Base-by-base conservation (phyloP, 129 eudicot species). In the Saposhnikovia divaricata region DNA sequence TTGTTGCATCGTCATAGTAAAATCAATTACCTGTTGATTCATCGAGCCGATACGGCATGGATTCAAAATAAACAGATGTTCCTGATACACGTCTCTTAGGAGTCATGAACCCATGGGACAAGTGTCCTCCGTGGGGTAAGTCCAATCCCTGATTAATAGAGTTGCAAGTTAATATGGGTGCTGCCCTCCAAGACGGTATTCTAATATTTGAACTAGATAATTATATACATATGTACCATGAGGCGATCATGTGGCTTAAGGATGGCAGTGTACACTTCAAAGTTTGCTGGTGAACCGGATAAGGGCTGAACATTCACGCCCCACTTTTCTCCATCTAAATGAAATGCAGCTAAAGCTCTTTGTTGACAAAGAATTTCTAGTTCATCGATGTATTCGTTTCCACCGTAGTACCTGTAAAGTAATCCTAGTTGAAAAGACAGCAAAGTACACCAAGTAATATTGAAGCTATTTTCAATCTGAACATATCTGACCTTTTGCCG, bases 241-340 rank as follows among this genome's bases (percentile, higher is more conserved):
- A 92, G 91, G 34, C 97, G 93, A 71, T 95, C 98, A 88, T 95
- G 98, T 74, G 98, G 98, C 11, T 84, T 92, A 38, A 95, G 96
- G 86, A 95, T 47, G 72, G 98, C 97, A 6, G 98, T 95, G 81
- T 95, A 95, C 63, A 92, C 98, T 81, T 89, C 97, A 88, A 95
- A 95, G 84, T 95, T 95, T 81, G 98, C 98, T 27, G 98, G 98
- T 55, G 97, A 92, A 80, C 98, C 98, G 57, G 98, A 95, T 28
- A 92, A 81, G 0, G 98, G 98, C 77, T 95, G 98, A 55, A 95
- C 98, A 87, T 92, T 95, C 19, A 95, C 98, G 40, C 97, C 97
- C 98, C 98, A 95, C 68, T 89, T 84, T 38, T 84, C 82, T 47
- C 85, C 90, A 86, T 95, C 98, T 79, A 95, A 82, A 71, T 85